These are phyloP conservation scores for Fusarium sp. DNA, from an alignment of 2,329 filamentous ascomycete genomes.

Conservation along the genomic window DNA sequence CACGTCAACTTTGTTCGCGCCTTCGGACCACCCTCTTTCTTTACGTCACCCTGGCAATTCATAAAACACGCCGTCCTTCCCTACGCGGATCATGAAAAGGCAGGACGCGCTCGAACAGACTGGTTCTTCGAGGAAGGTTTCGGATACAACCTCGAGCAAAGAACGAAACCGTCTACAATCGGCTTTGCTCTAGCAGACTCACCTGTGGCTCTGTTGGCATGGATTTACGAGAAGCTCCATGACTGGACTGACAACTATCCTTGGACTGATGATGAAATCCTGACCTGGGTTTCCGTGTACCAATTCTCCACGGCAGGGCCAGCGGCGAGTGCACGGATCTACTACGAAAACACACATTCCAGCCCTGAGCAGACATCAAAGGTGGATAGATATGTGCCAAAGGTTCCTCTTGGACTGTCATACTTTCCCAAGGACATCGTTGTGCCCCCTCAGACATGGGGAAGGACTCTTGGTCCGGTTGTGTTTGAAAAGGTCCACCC, in stretches of 20 bases:
- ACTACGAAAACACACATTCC: slow-evolving; percentile 72
- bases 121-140: slow-evolving; percentile 69
- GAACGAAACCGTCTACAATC: slow-evolving; percentile 78
- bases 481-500: slow-evolving; percentile 65
- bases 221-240: slow-evolving; percentile 85
- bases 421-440: slow-evolving; percentile 69
- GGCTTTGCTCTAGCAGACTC: slow-evolving; percentile 76
- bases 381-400: slow-evolving; percentile 43
- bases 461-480: slow-evolving; percentile 67
- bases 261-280: slow-evolving; percentile 81
- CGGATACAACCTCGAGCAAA: slow-evolving; percentile 49
- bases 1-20: slow-evolving; percentile 68
- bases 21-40: slow-evolving; percentile 58
- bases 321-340: slow-evolving; percentile 74
- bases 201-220: slow-evolving; percentile 76
- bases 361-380: slow-evolving; percentile 29
- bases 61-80: slow-evolving; percentile 64
- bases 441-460: slow-evolving; percentile 66
- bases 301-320: slow-evolving; percentile 76
- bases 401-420: slow-evolving; percentile 58
- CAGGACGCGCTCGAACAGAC: slow-evolving; percentile 60
- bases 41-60: slow-evolving; percentile 66
- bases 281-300: slow-evolving; percentile 81
- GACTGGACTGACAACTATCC: slow-evolving; percentile 79
- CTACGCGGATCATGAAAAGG: slow-evolving; percentile 49